A percentile compares a stretch with the other conserved stretches of the same genome.
Conservation (phyloP, 2,329 filamentous ascomycete species). For the Fusarium sp. region DNA sequence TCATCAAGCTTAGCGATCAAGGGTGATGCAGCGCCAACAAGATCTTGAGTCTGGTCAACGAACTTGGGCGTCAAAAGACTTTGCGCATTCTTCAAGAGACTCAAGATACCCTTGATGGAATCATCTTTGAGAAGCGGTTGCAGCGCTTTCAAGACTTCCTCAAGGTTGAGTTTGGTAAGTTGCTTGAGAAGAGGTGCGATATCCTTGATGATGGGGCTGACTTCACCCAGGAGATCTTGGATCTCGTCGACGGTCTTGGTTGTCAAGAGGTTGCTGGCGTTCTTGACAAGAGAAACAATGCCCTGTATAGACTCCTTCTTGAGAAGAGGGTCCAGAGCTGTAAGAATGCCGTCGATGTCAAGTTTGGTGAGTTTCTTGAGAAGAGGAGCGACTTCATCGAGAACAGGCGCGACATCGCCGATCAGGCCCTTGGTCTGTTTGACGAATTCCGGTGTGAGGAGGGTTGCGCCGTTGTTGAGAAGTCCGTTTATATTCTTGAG, state of each 20-base stretch:
- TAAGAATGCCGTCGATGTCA: slow-evolving; percentile 50
- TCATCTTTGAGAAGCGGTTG: slow-evolving; percentile 50
- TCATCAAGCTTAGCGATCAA: slow-evolving; percentile 24
- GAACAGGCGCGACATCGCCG: slow-evolving; percentile 49
- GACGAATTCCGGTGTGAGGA: slow-evolving; percentile 49
- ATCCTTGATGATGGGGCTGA: slow-evolving; percentile 46
- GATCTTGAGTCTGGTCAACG: slow-evolving; percentile 39
- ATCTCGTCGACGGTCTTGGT: slow-evolving; percentile 44
- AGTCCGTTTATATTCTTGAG: slow-evolving; percentile 52
- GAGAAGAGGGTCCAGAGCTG: slow-evolving; percentile 46
- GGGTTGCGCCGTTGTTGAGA: slow-evolving; percentile 52
- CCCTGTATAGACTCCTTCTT: slow-evolving; percentile 45
- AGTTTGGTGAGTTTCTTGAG: slow-evolving; percentile 49
- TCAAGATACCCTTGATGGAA: slow-evolving; percentile 37
- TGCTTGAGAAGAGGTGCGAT: slow-evolving; percentile 37
- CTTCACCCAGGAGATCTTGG: slow-evolving; percentile 52
- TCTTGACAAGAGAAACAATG: slow-evolving; percentile 43
- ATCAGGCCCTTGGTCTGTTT: slow-evolving; percentile 42
- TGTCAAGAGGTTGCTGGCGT: slow-evolving; percentile 42
- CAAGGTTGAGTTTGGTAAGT: slow-evolving; percentile 52
- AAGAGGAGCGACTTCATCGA: slow-evolving; percentile 48
- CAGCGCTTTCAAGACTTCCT: slow-evolving; percentile 49
- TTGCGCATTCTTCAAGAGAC: slow-evolving; percentile 51
- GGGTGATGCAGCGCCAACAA: slow-evolving; percentile 27
- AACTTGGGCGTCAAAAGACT: slow-evolving; percentile 42